A percentile compares a stretch with the other conserved stretches of the same genome.
phyloP scores from a whole-genome alignment of 495 filamentous ascomycete genomes.

The Annulohypoxylon nitens region DNA sequence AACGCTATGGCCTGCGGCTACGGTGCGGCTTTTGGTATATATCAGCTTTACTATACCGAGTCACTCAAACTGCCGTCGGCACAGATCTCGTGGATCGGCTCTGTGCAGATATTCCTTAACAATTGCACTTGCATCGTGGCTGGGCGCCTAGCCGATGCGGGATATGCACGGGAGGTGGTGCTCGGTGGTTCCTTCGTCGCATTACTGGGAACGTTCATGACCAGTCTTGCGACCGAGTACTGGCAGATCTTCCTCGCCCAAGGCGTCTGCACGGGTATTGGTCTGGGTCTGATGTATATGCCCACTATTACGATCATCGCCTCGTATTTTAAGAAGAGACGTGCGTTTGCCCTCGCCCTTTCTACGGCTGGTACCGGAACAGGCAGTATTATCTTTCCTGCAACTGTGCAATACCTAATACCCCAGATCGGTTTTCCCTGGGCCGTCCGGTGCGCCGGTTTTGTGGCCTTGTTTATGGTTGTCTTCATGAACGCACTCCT shows the following conservation, averaged over 20 bases:
- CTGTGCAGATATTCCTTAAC: conserved; percentile 60
- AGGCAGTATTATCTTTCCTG: conserved; percentile 59
- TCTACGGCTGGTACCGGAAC: conserved; percentile 59
- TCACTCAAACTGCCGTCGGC: conserved; percentile 56
- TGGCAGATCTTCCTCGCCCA: conserved; percentile 63
- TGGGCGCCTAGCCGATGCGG: conserved; percentile 59
- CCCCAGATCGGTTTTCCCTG: conserved; percentile 60
- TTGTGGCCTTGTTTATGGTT: conserved; percentile 55
- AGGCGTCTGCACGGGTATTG: conserved; percentile 57
- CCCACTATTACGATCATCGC: conserved; percentile 56
- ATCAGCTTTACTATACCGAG: conserved; percentile 62
- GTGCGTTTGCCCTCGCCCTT: conserved; percentile 53
- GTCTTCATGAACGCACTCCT: conserved; percentile 49
- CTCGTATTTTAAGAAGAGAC: conserved; percentile 57
- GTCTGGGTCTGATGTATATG: conserved; percentile 61
- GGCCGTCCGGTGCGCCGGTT: conserved; percentile 58
- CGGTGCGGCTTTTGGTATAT: conserved; percentile 60
- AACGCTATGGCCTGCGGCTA: conserved; percentile 61
- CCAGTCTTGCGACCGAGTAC: conserved; percentile 55
- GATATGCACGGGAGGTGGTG: conserved; percentile 56
- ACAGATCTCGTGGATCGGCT: conserved; percentile 63
- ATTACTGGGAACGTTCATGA: conserved; percentile 60
- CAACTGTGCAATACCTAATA: conserved; percentile 58
- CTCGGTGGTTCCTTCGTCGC: conserved; percentile 52
- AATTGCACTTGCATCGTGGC: conserved; percentile 56